Percentiles rank a stretch among this genome's conserved stretches.
Conservation (phyloP, 2,329 filamentous ascomycete species). For the Neurospora crassa region DNA sequence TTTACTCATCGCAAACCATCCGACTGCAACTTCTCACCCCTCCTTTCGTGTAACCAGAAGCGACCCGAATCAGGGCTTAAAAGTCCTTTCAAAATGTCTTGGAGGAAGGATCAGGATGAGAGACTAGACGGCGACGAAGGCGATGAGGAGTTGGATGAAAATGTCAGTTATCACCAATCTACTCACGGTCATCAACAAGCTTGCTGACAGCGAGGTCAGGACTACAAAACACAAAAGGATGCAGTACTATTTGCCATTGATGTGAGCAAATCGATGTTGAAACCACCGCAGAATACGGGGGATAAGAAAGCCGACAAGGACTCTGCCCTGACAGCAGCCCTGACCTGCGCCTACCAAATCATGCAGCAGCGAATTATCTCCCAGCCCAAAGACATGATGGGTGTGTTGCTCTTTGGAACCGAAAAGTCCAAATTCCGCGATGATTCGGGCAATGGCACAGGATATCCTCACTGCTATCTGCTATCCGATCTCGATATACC, state of each 20-base stretch:
- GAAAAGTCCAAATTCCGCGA: slow-evolving; percentile 71
- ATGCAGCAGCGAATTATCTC: slow-evolving; percentile 99
- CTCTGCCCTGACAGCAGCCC: slow-evolving; percentile 69
- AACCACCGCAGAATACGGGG: slow-evolving; percentile 49
- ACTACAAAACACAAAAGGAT: slow-evolving; percentile 89
- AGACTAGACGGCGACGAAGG: slow-evolving; percentile 57
- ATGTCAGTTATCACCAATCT: slow-evolving; percentile 7
- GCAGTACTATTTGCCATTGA: slow-evolving; percentile 97
- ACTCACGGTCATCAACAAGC: neutral
- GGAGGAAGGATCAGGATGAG: slow-evolving; percentile 34
- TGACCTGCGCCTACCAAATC: slow-evolving; percentile 88
- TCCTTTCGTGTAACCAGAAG: neutral
- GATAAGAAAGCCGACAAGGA: slow-evolving; percentile 76
- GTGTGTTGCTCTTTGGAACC: slow-evolving; percentile 84
- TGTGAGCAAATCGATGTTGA: slow-evolving; percentile 80
- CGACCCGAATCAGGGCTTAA: neutral
- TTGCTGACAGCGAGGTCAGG: slow-evolving; percentile 36
- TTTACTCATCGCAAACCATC: neutral
- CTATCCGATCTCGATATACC: slow-evolving; percentile 83
- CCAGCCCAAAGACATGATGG: slow-evolving; percentile 94
- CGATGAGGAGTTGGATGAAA: slow-evolving; percentile 43
- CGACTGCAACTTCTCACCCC: neutral
- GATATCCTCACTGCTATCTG: slow-evolving; percentile 87
- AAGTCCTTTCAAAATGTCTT: slow-evolving; percentile 19
- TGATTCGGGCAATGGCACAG: slow-evolving; percentile 50